Evolutionary conservation across 2,329 filamentous ascomycete species (phyloP).

Genomic region (Escovopsis sp.): DNA sequence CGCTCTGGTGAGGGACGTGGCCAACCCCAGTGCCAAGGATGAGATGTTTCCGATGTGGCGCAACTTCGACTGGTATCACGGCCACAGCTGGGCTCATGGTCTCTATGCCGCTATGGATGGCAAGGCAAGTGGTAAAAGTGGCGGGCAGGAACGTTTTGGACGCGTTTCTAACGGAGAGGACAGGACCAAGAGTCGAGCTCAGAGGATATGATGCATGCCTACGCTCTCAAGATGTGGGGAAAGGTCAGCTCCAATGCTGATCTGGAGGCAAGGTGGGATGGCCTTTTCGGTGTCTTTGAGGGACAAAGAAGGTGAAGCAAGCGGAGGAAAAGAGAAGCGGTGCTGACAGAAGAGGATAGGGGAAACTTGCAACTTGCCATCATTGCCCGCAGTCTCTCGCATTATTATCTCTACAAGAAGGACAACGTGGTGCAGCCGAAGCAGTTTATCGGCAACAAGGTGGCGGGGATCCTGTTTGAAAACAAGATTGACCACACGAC

Average conservation of each 20-base stretch:
- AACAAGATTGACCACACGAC: conserved; percentile 92
- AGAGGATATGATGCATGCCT: conserved; percentile 78
- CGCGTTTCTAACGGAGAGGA: not conserved
- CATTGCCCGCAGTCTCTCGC: conserved; percentile 54
- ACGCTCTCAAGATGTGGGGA: conserved; percentile 92
- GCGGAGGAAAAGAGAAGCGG: not conserved
- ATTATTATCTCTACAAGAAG: conserved; percentile 68
- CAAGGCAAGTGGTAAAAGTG: conserved; percentile 32
- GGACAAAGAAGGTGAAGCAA: too few species aligned
- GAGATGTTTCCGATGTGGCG: conserved; percentile 68
- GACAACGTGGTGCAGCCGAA: conserved; percentile 57
- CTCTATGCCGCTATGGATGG: conserved; percentile 57
- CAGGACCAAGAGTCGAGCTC: conserved; percentile 71
- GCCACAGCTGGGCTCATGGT: conserved; percentile 85
- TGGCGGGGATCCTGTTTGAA: conserved; percentile 63
- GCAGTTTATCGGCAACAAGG: conserved; percentile 70
- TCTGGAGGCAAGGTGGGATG: conserved; percentile 57
- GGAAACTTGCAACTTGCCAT: conserved; percentile 76
- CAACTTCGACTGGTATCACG: conserved; percentile 86
- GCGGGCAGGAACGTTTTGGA: not conserved
- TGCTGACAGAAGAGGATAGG: conserved; percentile 16
- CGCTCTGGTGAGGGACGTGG: conserved; percentile 64
- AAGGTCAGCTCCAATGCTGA: conserved; percentile 56
- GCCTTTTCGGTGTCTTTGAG: not conserved
- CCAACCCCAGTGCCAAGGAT: conserved; percentile 61